These are phyloP conservation scores for Dictyostelium discoideum DNA, from an alignment of 78 protist species.

Conservation along the genomic window DNA sequence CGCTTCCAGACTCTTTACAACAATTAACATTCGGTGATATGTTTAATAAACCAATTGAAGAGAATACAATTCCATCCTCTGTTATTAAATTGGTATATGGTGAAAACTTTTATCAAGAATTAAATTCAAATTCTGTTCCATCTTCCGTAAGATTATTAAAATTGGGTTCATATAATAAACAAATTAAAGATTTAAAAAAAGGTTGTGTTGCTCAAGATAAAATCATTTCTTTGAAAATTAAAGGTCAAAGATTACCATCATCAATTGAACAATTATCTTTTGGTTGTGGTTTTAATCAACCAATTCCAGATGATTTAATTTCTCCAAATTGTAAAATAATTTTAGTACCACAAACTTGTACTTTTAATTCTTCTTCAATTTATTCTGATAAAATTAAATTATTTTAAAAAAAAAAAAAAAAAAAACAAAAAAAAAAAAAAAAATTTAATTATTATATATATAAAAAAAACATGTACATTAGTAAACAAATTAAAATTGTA, in stretches of 20 bases:
- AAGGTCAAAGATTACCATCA: not conserved
- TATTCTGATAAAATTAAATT: conserved; percentile 16
- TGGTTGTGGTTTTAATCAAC: conserved; percentile 2
- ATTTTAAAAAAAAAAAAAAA: not conserved
- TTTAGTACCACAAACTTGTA: not conserved
- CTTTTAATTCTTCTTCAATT: not conserved
- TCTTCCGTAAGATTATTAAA: not conserved
- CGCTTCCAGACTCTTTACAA: not conserved
- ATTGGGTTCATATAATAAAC: conserved; percentile 4
- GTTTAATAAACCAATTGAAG: not conserved
- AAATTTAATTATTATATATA: not conserved
- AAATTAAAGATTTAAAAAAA: not conserved
- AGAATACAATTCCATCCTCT: not conserved
- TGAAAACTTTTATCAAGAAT: not conserved
- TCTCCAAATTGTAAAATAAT: not conserved
- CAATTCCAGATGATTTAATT: not conserved
- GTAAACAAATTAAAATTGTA: not conserved
- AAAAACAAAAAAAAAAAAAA: not conserved
- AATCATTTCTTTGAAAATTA: not conserved
- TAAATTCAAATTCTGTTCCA: conserved; percentile 12
- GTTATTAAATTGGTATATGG: conserved; percentile 24
- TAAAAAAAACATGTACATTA: not conserved
- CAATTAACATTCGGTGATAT: not conserved
- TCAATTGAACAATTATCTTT: conserved; percentile 7
- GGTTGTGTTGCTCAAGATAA: not conserved